Evolutionary conservation across 306 rosid species (phyloP), one percentile per base, ranked within the genome.

Genomic region (Lupinus albus): DNA sequence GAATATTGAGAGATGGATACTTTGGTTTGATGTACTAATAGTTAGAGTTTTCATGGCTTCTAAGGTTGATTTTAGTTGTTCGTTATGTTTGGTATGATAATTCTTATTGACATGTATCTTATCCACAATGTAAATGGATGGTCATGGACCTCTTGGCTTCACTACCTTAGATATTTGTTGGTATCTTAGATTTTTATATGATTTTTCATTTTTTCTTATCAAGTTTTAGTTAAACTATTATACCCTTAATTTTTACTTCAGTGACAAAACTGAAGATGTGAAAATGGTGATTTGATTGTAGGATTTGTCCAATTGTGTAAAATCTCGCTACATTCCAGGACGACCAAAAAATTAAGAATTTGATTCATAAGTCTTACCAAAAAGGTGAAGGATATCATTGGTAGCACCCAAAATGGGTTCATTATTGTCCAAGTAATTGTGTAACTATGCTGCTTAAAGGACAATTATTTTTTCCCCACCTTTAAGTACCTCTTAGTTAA

Each of bases 1-100:
- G 55, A n/a, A 52, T 5, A 61, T 81, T 47, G 91, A 62, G 69
- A 66, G 55, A 75, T 52, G 1, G 69, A 83, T 72, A 78, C 64
- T 10, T 30, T 83, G 73, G 55, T 58, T 70, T 42, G 81, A 28
- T 52, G 86, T 56, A 71, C 75, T 80, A 16, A 76, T 57, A 13
- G 76, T 57, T 0, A 89, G 83, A 68, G 87, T 46, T 80, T 76
- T 76, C 98, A 93, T 89, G 79, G 85, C 66, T 73, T 39, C 64
- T 45, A 20, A 12, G 49, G 52, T 11, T 20, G 14, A 2, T 11
- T 50, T 35, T 42, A 21, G 45, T 52, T 6, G 41, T 73, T 51
- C 25, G 2, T 47, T 54, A 32, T 51, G n/a, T 7, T 47, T 39
- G 60, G 17, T 18, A 7, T 45, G 63, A 13, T 57, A 73, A 69